Percentiles rank a stretch among this genome's conserved stretches.
phyloP scores from a whole-genome alignment of 176 grass and related monocot genomes.

The Raddia guianensis region DNA sequence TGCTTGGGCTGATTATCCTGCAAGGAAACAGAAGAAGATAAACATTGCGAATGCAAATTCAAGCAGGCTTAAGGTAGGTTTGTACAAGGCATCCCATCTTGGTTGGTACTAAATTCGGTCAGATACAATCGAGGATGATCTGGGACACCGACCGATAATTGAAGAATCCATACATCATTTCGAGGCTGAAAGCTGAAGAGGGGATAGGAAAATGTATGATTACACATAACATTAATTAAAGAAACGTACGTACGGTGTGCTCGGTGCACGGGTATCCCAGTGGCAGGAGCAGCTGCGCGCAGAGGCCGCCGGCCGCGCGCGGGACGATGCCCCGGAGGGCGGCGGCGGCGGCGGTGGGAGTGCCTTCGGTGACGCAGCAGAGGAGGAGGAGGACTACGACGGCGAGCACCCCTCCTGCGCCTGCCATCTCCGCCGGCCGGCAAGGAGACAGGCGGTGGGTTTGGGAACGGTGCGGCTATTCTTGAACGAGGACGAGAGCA shows the following conservation, averaged over 20 bases:
- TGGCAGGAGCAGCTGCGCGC: conserved; percentile 66
- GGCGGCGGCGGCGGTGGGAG: conserved; percentile 9
- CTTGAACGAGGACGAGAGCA: too few relatives aligned
- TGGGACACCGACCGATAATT: neutral
- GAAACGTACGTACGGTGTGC: conserved; percentile 57
- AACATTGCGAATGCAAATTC: neutral
- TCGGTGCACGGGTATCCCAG: conserved; percentile 81
- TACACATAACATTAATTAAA: neutral
- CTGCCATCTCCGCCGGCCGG: conserved; percentile 29
- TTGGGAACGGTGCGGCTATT: too few relatives aligned
- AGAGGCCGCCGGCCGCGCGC: conserved; percentile 48
- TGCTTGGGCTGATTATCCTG: neutral
- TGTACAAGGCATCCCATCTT: neutral
- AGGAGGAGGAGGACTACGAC: neutral
- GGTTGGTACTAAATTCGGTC: neutral
- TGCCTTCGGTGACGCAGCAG: conserved; percentile 12
- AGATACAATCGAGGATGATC: neutral
- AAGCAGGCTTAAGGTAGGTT: conserved; percentile 2
- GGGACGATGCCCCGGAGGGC: conserved; percentile 37
- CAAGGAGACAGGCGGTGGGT: neutral
- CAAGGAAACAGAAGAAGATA: conserved; percentile 21
- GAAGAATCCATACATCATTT: neutral
- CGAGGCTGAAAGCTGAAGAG: neutral
- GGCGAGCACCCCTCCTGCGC: neutral
- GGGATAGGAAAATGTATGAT: neutral